These are phyloP conservation scores for Immersiporthe knoxdaviesiana DNA, from an alignment of 2,329 filamentous ascomycete genomes.

Conservation along the genomic window DNA sequence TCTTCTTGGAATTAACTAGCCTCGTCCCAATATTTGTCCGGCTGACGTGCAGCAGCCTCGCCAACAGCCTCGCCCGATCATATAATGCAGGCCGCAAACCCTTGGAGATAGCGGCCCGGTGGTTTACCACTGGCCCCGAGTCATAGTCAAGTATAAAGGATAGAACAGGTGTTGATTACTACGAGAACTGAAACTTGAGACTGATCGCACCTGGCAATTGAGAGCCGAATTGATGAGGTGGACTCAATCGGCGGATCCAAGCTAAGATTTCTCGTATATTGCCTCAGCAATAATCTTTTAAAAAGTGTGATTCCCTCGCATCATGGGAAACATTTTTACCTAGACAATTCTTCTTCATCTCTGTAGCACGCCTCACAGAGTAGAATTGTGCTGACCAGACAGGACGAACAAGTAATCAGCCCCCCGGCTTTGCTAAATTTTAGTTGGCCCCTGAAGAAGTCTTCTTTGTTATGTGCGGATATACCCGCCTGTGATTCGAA, in stretches of 20 bases:
- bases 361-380: slow-evolving; percentile 32
- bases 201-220: too few species aligned
- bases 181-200: neutral
- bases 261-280: neutral
- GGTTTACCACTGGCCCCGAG: neutral
- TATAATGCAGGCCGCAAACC: neutral
- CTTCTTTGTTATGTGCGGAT: slow-evolving; percentile 46
- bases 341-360: slow-evolving; percentile 35
- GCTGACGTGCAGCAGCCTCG: too few species aligned
- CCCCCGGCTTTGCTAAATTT: neutral
- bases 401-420: slow-evolving; percentile 31
- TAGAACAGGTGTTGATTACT: too few species aligned
- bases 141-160: neutral
- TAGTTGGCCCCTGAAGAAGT: neutral
- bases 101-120: neutral
- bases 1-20: too few species aligned
- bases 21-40: too few species aligned
- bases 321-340: slow-evolving; percentile 35
- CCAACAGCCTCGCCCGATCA: too few species aligned
- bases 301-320: neutral
- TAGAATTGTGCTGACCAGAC: slow-evolving; percentile 35
- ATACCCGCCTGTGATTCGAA: slow-evolving; percentile 46
- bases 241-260: neutral
- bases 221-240: neutral
- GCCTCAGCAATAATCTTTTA: neutral